Evolutionary conservation across 106 monocot species (phyloP), one percentile per base, ranked within the genome.

Genomic region (Dendrobium chrysotoxum): DNA sequence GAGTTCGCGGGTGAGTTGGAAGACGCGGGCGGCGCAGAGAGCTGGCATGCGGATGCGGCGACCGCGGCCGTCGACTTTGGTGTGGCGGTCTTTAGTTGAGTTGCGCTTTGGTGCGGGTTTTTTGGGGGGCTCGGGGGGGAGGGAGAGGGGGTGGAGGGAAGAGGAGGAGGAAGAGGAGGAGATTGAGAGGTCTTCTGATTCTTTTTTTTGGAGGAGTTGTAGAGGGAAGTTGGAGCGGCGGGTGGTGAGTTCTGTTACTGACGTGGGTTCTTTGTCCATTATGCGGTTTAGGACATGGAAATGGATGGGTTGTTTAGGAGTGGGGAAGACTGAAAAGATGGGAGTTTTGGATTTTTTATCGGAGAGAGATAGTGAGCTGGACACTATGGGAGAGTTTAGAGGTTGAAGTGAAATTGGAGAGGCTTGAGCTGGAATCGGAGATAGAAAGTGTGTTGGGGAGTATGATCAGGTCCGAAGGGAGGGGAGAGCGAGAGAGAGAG

Each of bases 31-130:
- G 9, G 93, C 93, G 86, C 93, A 93, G 28, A 88, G 81, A 30
- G 90, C 91, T 3, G 93, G 93, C 93, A 93, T 93, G 79, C 93
- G 90, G 78, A 93, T 93, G 77, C 93, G 88, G 26, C 93, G 87
- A 10, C 93, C 93, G 2, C 93, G 88, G 53, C 91, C 93, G 71
- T 93, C 93, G 35, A 93, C 93, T 79, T 93, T 93, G 57, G 93
- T 93, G 86, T 93, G 93, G 28, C 93, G 87, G 77, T 93, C 93
- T 81, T 93, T 93, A 28, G 91, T 89, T 23, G 93, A 91, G 44
- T 77, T 84, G n/a, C 93, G 85, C 66, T 91, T 93, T 0, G 93
- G 91, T 0, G 84, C 79, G 1, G 87, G 82, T 58, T 93, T 93
- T 75, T 82, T 85, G 16, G 64, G 12, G 17, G 66, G 55, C 45